Conservation (phyloP, 495 filamentous ascomycete genomes). For the Penicillium paxilli region DNA sequence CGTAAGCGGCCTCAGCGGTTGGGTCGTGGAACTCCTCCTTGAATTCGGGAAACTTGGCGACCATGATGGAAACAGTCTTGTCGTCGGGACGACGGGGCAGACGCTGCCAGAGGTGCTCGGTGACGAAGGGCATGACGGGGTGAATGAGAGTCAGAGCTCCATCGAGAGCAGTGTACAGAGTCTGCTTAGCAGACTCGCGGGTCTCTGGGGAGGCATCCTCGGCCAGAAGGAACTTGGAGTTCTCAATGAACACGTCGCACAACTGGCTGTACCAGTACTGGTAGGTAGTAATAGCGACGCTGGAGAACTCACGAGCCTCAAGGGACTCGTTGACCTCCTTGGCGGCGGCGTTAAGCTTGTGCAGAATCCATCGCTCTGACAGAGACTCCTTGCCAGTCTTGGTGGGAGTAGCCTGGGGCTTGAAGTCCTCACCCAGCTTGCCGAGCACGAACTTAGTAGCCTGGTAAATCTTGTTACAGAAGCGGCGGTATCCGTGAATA, state of each 20-base stretch:
- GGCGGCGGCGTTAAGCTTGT: slow-evolving; percentile 73
- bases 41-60: slow-evolving; percentile 63
- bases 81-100: slow-evolving; percentile 66
- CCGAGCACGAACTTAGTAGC: slow-evolving; percentile 85
- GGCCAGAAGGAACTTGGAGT: slow-evolving; percentile 72
- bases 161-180: slow-evolving; percentile 69
- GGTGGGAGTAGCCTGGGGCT: slow-evolving; percentile 53
- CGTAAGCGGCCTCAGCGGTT: slow-evolving; percentile 61
- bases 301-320: slow-evolving; percentile 69
- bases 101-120: slow-evolving; percentile 78
- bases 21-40: slow-evolving; percentile 56
- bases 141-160: slow-evolving; percentile 66
- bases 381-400: slow-evolving; percentile 69
- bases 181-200: slow-evolving; percentile 60
- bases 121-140: slow-evolving; percentile 80
- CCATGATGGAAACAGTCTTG: slow-evolving; percentile 64
- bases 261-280: slow-evolving; percentile 69
- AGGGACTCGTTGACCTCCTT: slow-evolving; percentile 72
- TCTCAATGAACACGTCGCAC: slow-evolving; percentile 72
- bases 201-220: slow-evolving; percentile 56
- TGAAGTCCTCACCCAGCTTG: slow-evolving; percentile 70
- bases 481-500: slow-evolving; percentile 79
- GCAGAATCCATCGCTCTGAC: slow-evolving; percentile 82
- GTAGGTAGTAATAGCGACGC: slow-evolving; percentile 62
- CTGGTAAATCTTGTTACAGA: slow-evolving; percentile 93